Base-by-base conservation (phyloP, 2,329 filamentous ascomycete genomes). In the Colletotrichum falcatum region DNA sequence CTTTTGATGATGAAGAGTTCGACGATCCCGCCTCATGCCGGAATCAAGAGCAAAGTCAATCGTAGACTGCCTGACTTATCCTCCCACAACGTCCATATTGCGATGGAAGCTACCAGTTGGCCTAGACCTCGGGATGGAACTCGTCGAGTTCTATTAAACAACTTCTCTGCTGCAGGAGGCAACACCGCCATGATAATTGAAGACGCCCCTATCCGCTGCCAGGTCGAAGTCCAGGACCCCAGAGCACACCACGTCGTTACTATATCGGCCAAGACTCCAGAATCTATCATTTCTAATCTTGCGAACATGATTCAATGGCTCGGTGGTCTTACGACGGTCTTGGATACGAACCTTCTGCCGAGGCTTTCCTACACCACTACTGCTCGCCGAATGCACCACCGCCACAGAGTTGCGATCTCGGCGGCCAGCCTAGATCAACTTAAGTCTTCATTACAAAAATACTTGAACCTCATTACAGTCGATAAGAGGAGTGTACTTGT, bases 121-220 rank as follows among this genome's bases (percentile, higher is more conserved):
- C 74, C 74, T 60, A 82, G 88, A 55, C 81, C 79, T 26, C 81
- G 86, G 42, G 82, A 81, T 20, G 82, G 82, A 74, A 83, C 81
- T 3, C 81, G 85, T 9, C 77, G 81, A 2, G 80, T 86, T 3
- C 86, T 88, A 66, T 78, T 92, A 70, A 93, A 93, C 81, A 92
- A 92, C 80, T 92, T 92, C 76, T 88, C 87, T 70, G 91, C 91
- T 8, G 90, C 91, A 63, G 91, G 91, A 72, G 91, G 91, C 44
- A 94, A 94, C 79, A 92, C 91, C 1, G 88, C 89, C 16, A 77
- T 93, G 28, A 78, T 93, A 7, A 75, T 93, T 1, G 88, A 92
- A 75, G 90, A 92, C 71, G 87, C 83, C 0, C 88, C 88, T 58
- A 2, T 48, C 0, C 76, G 83, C 8, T 4, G 37, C 37, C 16